phyloP scores from a whole-genome alignment of 2,329 filamentous ascomycete genomes.

The Verticillium tricorpus region DNA sequence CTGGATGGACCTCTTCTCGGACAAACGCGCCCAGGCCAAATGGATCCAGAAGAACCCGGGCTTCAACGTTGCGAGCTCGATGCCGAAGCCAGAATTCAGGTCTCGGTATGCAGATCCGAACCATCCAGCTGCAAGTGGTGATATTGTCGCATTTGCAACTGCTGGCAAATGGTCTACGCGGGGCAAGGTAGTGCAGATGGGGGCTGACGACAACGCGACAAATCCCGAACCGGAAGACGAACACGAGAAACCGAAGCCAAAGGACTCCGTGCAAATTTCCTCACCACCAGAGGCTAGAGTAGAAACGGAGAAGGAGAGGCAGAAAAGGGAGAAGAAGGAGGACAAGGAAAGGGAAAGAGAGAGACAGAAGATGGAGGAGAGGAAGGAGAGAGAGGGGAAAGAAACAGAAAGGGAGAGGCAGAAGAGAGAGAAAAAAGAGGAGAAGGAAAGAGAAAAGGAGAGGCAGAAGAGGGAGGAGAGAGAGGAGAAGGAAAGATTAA shows the following conservation, averaged over 20 bases:
- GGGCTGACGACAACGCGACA: neutral
- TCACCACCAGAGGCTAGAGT: neutral
- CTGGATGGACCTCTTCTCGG: constrained; percentile 16
- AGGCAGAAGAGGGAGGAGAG: neutral
- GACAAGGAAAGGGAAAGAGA: neutral
- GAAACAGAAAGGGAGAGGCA: neutral
- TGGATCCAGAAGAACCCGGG: constrained; percentile 15
- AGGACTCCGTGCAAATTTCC: neutral
- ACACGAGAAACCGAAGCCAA: constrained; percentile 2
- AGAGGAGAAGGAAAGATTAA: neutral
- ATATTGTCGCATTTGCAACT: constrained; percentile 18
- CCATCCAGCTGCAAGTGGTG: constrained; percentile 20
- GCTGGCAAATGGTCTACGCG: constrained; percentile 10
- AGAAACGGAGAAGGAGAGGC: neutral
- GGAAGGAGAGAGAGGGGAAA: neutral
- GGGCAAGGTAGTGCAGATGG: neutral
- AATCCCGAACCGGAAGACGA: neutral
- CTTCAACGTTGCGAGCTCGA: constrained; percentile 12
- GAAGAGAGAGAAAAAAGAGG: neutral
- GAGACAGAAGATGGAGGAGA: neutral
- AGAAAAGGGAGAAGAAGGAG: neutral
- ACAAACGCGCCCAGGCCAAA: constrained; percentile 15
- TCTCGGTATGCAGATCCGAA: constrained; percentile 22
- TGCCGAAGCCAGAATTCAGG: constrained; percentile 17
- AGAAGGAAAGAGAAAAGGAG: neutral